Base-by-base conservation (phyloP, 2,329 filamentous ascomycete genomes). In the Tolypocladium paradoxum region DNA sequence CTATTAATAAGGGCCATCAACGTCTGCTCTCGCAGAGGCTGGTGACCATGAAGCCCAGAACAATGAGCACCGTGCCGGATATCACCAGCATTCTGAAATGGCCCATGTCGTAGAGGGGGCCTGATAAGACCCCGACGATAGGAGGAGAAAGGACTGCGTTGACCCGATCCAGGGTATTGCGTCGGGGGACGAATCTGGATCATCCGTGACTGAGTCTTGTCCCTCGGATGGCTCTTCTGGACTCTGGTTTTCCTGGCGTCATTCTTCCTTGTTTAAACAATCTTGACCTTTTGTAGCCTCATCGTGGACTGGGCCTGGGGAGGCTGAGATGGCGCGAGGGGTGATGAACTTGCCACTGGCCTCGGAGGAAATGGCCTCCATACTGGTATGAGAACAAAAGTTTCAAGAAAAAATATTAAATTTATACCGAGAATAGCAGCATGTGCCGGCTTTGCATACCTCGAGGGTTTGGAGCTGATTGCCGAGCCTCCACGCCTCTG, bases 31-130 rank as follows among this genome's bases (percentile, higher is more conserved):
- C 64, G 36, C 63, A 62, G 11, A 74, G 53, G 53, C 65, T 68
- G 2, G 66, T 65, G 61, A 71, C 64, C 55, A 68, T 69, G 53
- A 73, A 61, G 9, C 72, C 73, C 22, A 73, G 60, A 1, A 70
- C 62, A 6, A 68, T 61, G 5, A 73, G 54, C 29, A 65, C 58
- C 0, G 63, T 55, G 18, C 72, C 73, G 2, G 62, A 50, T n/a
- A 57, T 48, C 1, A 73, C 49, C 1, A 70, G 59, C 11, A 53
- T 50, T 4, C 60, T 59, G 54, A 68, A 64, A 55, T 73, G 63
- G 2, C 73, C 73, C 6, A 62, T 61, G 55, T 76, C 73, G 53
- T 68, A 70, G 3, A 72, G 54, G 0, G 69, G 71, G 0, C 73
- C 73, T 7, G 64, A 61, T 8, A 73, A 51, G 6, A 70, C 59